These are phyloP conservation scores for Curvularia sp. DNA, from an alignment of 2,329 filamentous ascomycete genomes.

Conservation along the genomic window DNA sequence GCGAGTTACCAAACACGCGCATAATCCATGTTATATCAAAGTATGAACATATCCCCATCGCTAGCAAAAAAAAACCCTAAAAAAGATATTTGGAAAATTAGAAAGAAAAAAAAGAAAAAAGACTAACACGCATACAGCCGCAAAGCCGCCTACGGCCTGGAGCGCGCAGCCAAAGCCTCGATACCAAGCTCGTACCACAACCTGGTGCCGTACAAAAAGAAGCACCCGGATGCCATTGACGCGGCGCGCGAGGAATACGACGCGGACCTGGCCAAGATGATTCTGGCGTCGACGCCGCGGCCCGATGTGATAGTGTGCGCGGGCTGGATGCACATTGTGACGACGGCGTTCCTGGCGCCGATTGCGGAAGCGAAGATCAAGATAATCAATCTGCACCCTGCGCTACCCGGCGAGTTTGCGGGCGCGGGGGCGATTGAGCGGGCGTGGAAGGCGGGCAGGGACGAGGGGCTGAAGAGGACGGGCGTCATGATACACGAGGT, in stretches of 20 bases:
- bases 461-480: conserved; percentile 70
- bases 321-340: conserved; percentile 88
- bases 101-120: not conserved
- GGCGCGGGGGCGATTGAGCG: conserved; percentile 79
- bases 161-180: conserved; percentile 63
- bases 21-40: conserved; percentile 70
- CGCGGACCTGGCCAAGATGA: conserved; percentile 71
- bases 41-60: conserved; percentile 21
- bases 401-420: conserved; percentile 76
- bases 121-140: conserved; percentile 28
- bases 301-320: conserved; percentile 80
- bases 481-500: conserved; percentile 93
- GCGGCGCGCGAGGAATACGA: conserved; percentile 74
- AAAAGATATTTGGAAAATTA: not conserved
- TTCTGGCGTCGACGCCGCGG: conserved; percentile 63
- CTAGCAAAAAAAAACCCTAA: not conserved
- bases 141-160: conserved; percentile 69
- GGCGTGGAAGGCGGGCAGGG: conserved; percentile 75
- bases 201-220: conserved; percentile 76
- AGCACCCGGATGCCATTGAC: conserved; percentile 59
- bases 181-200: conserved; percentile 86
- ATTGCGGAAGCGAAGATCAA: conserved; percentile 67
- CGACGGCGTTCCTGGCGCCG: conserved; percentile 72
- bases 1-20: conserved; percentile 58
- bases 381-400: conserved; percentile 85